Evolutionary conservation across 1,139 yeast species (phyloP), one percentile per base, ranked within the genome.

Genomic region (Eremothecium coryli): DNA sequence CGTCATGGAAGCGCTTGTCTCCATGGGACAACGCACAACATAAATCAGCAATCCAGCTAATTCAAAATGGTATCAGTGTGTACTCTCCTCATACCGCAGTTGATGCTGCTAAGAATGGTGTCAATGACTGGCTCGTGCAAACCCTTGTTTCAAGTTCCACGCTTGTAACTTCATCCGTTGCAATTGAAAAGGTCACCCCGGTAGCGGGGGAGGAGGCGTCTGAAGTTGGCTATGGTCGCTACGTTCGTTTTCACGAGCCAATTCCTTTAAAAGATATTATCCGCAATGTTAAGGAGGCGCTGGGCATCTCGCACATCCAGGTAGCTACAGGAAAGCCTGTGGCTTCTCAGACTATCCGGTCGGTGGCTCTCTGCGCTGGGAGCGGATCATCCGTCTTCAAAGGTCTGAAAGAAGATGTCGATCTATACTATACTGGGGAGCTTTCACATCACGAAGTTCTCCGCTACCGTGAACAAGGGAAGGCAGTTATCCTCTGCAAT

Each of bases 51-150:
- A 57, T 90, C 26, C 71, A 71, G 39, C 66, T 93, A 46, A 79
- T 86, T 36, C 76, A 77, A 42, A 70, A 77, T 39, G 82, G 82
- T 12, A 72, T 90, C 42, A 74, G 88, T 38, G 98, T 93, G 1
- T 90, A 90, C 56, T 82, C 81, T 35, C 98, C 98, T 12, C 99
- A 93, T 53, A 88, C 98, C 0, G 90, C 97, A 0, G 82, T 90
- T 2, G 98, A 93, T 60, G 93, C 96, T 22, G 94, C 93, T 8
- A 60, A 61, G 12, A 85, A 82, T 8, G 98, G 98, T 17, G 96
- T 93, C 39, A 90, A 88, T 48, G 97, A 86, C 54, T 90, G 94
- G 79, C 65, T 90, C 26, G 82, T 74, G 0, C 74, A 72, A 30
- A 82, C 84, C 0, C 60, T 84, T 11, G 55, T 73, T 2, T 49